These are phyloP conservation scores for Leptomonas pyrrhocoris DNA, from an alignment of 208 protist genomes.

Conservation along the genomic window DNA sequence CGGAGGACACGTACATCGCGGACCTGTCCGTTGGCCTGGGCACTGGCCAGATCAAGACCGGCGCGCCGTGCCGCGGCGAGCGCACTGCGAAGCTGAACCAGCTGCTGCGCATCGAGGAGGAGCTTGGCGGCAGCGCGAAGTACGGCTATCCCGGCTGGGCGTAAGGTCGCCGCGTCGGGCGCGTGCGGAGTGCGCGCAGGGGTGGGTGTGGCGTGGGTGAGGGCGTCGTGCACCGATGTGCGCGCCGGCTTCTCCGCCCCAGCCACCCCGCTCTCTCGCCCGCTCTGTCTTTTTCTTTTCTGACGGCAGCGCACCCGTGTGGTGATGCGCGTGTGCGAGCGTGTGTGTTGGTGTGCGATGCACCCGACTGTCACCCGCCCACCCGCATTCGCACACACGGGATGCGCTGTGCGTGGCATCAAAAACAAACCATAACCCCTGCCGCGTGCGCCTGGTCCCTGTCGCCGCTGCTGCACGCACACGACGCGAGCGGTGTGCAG, in stretches of 20 bases:
- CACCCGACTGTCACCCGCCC: too few relatives aligned
- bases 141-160: constrained; percentile 81
- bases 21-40: constrained; percentile 98
- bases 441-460: too few relatives aligned
- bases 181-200: too few relatives aligned
- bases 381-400: too few relatives aligned
- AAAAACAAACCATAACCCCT: not conserved
- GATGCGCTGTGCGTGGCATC: not conserved
- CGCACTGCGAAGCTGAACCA: constrained; percentile 99
- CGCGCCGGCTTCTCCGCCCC: not conserved
- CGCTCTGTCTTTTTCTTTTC: not conserved
- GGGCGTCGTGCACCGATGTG: not conserved
- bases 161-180: constrained; percentile 11
- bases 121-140: constrained; percentile 76
- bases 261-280: not conserved
- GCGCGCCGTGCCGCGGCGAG: constrained; percentile 97
- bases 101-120: constrained; percentile 98
- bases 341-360: too few relatives aligned
- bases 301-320: not conserved
- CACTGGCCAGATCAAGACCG: constrained; percentile 98
- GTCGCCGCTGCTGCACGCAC: too few relatives aligned
- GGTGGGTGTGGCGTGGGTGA: not conserved
- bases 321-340: not conserved
- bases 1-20: constrained; percentile 99
- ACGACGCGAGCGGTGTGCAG: too few relatives aligned